Percentiles rank a stretch among this genome's conserved stretches.
Evolutionary conservation across 1,284 basidiomycete species (phyloP).

Genomic region (Fomitopsis pinicola): DNA sequence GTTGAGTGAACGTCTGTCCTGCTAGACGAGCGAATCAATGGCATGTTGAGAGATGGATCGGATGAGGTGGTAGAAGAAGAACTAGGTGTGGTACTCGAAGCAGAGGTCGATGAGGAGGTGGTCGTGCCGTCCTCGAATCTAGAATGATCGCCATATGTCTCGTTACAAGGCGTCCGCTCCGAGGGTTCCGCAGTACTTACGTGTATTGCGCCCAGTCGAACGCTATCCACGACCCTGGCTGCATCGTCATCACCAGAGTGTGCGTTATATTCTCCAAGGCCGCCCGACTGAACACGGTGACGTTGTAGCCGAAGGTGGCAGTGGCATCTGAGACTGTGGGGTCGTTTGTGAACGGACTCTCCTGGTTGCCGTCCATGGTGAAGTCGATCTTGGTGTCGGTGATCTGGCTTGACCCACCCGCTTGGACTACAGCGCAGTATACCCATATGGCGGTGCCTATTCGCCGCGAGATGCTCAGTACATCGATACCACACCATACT

Average conservation of each 20-base stretch:
- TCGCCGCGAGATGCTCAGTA: background rate
- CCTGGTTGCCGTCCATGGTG: background rate
- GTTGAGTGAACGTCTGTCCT: no score
- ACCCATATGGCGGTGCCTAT: background rate
- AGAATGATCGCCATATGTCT: no score
- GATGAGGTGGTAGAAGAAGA: no score
- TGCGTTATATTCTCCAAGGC: background rate
- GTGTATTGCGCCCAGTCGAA: background rate
- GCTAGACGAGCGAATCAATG: no score
- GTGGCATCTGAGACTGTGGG: background rate
- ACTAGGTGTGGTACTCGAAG: no score
- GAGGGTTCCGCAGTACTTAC: background rate
- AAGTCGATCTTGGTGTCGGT: background rate
- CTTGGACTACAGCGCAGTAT: background rate
- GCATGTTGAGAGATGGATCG: no score
- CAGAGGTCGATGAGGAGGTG: no score
- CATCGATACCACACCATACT: no score
- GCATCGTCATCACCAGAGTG: background rate
- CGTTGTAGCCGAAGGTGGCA: background rate
- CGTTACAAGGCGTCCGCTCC: no score
- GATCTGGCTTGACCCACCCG: background rate
- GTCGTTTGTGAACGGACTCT: background rate
- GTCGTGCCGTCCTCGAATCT: no score
- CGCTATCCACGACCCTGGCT: background rate
- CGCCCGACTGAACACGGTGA: background rate